Evolutionary conservation across 345 rosid genomes (phyloP), one percentile per base, ranked within the genome.

Genomic region (Sapria himalayana): DNA sequence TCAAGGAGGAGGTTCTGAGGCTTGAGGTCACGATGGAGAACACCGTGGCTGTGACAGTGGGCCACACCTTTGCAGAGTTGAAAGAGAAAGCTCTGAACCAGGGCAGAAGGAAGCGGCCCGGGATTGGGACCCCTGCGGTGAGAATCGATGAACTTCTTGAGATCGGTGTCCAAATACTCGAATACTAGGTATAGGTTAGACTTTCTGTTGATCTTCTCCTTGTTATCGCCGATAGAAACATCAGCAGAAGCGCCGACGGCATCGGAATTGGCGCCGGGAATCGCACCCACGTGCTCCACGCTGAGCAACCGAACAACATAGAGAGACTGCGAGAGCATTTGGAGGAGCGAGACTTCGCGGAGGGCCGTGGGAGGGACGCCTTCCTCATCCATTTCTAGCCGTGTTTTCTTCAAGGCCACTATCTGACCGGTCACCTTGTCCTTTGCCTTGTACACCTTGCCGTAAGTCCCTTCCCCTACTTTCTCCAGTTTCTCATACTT

Each of bases 361-460:
- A 81, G 94, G 0, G 97, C 94, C 16, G 97, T 85, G 0, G 97
- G 97, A 19, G 97, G 97, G 1, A 85, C 62, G 39, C 97, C 97
- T 57, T 85, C 97, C 45, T 85, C 97, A 68, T 81, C 97, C 77
- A 81, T 85, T 58, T 85, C 94, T 13, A 85, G 81, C 4, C 97
- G 54, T 0, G 97, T 78, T 53, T 85, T 81, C 59, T 85, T 85
- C 9, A 85, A 79, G 7, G 97, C 94, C 5, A 85, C 97, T 16
- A 85, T 27, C 13, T 75, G 74, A 0, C 97, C 97, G 3, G 65
- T 85, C 9, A 55, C 22, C 54, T 64, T 81, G 65, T 85, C 94
- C 49, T 67, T 70, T 13, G 97, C 97, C 48, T 85, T 85, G 81
- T 81, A 85, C 0, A 81, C 97, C 49, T 85, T 85, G 0, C 97